Base-by-base conservation (phyloP, 768 basidiomycete genomes). In the Suillus plorans region DNA sequence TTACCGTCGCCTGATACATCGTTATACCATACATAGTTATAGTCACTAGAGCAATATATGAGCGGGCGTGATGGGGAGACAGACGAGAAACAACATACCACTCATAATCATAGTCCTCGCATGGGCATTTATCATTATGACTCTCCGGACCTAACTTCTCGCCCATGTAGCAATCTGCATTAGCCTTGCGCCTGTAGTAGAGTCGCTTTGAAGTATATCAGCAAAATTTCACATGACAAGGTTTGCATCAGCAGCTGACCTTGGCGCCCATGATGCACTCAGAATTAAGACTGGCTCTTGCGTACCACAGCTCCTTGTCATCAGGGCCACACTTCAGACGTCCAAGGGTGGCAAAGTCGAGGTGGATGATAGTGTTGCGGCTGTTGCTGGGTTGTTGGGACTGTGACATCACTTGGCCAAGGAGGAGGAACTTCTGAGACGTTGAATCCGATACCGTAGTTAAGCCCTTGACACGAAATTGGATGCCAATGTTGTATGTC, bases 231-330 rank as follows among this genome's bases (percentile, higher is more conserved):
- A 14, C 22, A 20, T 28, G 9, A 20, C n/a, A 41, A 12, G 34
- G n/a, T 12, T n/a, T 18, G 4, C 9, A 12, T 37, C 28, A 36
- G 28, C 20, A 34, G 66, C 82, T 58, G 62, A 92, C 94, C 85
- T 91, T 95, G 72, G 92, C 93, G 0, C 97, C 97, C 94, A 99
- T 96, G 28, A 99, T 77, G 76, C 97, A 99, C 67, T 93, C 85
- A 37, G 82, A 81, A 55, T 83, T 84, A 13, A 77, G 80, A 22
- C 75, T 80, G 18, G 83, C 79, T 45, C 94, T 81, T 6, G 92
- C 96, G 75, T 91, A 91, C 95, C 95, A 99, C 65, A 76, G 83
- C 77, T 97, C 96, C 67, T 92, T 90, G 73, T 99, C 97, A 10
- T 69, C 65, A 0, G 83, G 79, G 0, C 57, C 75, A 64, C 97